Evolutionary conservation across 2,329 filamentous ascomycete genomes (phyloP).

Genomic region (Fusarium sp.): DNA sequence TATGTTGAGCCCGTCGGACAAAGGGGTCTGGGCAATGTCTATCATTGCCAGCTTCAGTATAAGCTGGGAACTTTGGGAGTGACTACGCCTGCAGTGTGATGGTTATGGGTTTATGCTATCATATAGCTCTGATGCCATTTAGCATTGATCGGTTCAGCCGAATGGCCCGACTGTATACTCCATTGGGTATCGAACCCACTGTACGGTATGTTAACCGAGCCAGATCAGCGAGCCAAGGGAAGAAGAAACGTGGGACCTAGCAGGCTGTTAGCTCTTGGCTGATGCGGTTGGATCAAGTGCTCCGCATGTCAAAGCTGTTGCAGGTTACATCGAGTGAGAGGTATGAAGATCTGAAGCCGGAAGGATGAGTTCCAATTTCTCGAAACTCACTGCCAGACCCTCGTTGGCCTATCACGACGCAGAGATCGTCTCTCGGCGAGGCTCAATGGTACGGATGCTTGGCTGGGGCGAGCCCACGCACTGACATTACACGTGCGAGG

Average conservation of each 20-base stretch:
- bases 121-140: constrained; percentile 11
- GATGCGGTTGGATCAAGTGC: no score
- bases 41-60: neutral
- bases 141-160: constrained; percentile 5
- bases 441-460: neutral
- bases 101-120: neutral
- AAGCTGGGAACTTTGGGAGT: neutral
- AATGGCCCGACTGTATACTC: neutral
- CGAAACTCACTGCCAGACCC: neutral
- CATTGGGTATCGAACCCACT: constrained; percentile 1
- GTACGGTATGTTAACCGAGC: neutral
- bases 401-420: neutral
- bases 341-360: neutral
- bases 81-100: neutral
- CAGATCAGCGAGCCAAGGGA: neutral
- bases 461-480: neutral
- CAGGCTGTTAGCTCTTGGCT: neutral
- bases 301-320: neutral
- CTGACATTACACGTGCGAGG: neutral
- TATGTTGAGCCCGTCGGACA: neutral
- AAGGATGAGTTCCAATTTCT: neutral
- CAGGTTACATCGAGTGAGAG: neutral
- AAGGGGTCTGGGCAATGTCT: neutral
- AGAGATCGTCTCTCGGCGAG: neutral
- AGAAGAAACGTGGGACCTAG: neutral